Evolutionary conservation across 2,329 filamentous ascomycete genomes (phyloP).

Genomic region (Trichophyton equinum): DNA sequence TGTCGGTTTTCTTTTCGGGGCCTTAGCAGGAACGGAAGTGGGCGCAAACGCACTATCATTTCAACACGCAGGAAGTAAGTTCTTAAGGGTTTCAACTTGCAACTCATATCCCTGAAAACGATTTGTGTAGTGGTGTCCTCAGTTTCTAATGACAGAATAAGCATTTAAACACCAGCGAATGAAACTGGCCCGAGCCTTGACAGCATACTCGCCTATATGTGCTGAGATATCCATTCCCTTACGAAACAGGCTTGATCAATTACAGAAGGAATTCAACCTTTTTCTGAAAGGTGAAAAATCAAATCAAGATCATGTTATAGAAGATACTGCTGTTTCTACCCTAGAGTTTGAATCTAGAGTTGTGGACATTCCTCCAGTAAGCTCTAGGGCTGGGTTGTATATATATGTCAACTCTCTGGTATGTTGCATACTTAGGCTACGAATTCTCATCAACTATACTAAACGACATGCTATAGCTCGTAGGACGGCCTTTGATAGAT

Average conservation of each 20-base stretch:
- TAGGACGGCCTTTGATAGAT: constrained; percentile 70
- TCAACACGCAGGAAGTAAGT: constrained; percentile 24
- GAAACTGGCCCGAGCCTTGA: constrained; percentile 28
- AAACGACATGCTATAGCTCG: constrained; percentile 45
- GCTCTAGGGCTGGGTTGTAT: constrained; percentile 71
- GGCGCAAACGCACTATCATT: constrained; percentile 27
- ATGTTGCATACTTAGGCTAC: constrained; percentile 22
- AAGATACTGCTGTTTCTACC: constrained; percentile 32
- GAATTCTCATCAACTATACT: constrained; percentile 16
- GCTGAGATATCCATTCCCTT: constrained; percentile 28
- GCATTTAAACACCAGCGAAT: constrained; percentile 20
- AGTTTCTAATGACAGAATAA: not conserved
- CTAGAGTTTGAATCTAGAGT: constrained; percentile 43
- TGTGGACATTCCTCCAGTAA: constrained; percentile 56
- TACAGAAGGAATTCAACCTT: constrained; percentile 33
- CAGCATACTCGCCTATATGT: constrained; percentile 30
- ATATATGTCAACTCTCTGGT: constrained; percentile 74
- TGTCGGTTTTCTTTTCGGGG: constrained; percentile 30
- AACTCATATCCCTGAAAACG: not conserved
- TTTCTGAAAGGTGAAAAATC: constrained; percentile 30
- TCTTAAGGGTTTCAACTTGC: not conserved
- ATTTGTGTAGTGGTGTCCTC: not conserved
- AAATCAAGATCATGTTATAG: constrained; percentile 33
- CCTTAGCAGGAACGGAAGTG: constrained; percentile 26
- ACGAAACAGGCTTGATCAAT: constrained; percentile 26